phyloP scores from a whole-genome alignment of 139 green algal species.

The Ettlia oleoabundans region DNA sequence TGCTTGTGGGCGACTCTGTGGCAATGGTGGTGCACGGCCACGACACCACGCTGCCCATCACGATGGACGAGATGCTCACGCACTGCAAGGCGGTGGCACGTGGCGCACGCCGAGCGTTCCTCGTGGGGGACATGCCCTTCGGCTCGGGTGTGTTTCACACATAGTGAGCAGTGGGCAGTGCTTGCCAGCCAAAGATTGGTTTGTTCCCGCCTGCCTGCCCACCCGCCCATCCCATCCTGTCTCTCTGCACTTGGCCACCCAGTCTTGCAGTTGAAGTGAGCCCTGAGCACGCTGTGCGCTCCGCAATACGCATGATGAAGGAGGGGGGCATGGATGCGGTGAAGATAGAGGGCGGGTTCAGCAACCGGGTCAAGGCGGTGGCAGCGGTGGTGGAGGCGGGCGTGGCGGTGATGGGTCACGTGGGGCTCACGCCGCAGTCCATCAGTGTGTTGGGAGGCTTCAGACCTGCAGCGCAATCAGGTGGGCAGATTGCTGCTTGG shows the following conservation, averaged over 20 bases:
- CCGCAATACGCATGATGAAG: conserved; percentile 92
- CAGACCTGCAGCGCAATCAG: conserved; percentile 83
- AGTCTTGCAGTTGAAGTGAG: conserved; percentile 8
- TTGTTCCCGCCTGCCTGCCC: background rate
- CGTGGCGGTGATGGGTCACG: conserved; percentile 98
- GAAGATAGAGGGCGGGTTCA: conserved; percentile 90
- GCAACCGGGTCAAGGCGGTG: conserved; percentile 39
- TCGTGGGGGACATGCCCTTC: conserved; percentile 92
- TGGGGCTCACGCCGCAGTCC: conserved; percentile 90
- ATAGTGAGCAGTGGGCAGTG: too few species aligned
- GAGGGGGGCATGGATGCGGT: conserved; percentile 97
- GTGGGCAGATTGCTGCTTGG: conserved; percentile 7
- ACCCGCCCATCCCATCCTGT: background rate
- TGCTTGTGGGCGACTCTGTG: conserved; percentile 94
- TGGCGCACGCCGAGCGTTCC: conserved; percentile 67
- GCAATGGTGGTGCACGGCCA: conserved; percentile 99
- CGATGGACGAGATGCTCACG: conserved; percentile 95
- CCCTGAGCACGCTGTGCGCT: conserved; percentile 52
- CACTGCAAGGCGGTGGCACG: conserved; percentile 91
- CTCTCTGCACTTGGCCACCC: background rate
- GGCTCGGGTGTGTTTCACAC: conserved; percentile 85
- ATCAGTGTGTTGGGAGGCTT: conserved; percentile 87
- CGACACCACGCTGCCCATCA: conserved; percentile 98
- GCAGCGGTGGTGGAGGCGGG: conserved; percentile 88
- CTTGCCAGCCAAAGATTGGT: too few species aligned